A percentile compares a stretch with the other conserved stretches of the same genome.
Conservation (phyloP, 441 rosid species). For the Corymbia citriodora region DNA sequence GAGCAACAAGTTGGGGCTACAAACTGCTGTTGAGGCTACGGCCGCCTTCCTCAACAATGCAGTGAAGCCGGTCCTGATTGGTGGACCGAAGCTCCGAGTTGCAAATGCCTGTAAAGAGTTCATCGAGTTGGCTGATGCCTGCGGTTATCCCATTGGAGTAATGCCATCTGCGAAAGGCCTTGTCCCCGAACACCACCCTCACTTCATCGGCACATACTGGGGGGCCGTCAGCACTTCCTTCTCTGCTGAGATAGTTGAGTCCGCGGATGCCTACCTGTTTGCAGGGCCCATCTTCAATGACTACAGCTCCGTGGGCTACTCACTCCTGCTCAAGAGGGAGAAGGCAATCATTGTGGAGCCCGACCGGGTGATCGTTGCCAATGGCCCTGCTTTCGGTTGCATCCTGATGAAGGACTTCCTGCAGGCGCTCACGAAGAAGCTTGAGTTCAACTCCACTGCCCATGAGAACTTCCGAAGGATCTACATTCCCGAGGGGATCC, state of each 20-base stretch:
- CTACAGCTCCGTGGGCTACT: constrained; percentile 89
- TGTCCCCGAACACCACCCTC: constrained; percentile 65
- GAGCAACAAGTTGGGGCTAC: constrained; percentile 60
- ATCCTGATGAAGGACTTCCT: constrained; percentile 84
- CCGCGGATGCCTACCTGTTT: constrained; percentile 88
- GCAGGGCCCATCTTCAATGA: constrained; percentile 93
- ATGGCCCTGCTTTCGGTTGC: constrained; percentile 89
- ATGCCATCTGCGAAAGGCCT: constrained; percentile 93
- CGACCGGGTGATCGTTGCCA: constrained; percentile 62
- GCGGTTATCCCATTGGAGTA: constrained; percentile 62
- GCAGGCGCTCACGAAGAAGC: constrained; percentile 42
- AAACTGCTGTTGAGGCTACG: constrained; percentile 78
- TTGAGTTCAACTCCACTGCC: constrained; percentile 55
- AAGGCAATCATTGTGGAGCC: constrained; percentile 79
- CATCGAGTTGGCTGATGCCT: constrained; percentile 66
- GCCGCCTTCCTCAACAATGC: constrained; percentile 81
- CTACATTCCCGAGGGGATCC: constrained; percentile 66
- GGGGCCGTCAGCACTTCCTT: constrained; percentile 87
- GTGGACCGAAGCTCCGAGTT: constrained; percentile 75
- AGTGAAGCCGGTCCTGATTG: constrained; percentile 81
- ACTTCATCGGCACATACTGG: constrained; percentile 59
- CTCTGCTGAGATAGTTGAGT: constrained; percentile 87
- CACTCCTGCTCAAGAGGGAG: constrained; percentile 90
- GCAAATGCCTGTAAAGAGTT: constrained; percentile 58
- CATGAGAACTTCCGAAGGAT: constrained; percentile 76